Evolutionary conservation across 1,139 yeast species (phyloP).

Genomic region (Yamadazyma siamensis): DNA sequence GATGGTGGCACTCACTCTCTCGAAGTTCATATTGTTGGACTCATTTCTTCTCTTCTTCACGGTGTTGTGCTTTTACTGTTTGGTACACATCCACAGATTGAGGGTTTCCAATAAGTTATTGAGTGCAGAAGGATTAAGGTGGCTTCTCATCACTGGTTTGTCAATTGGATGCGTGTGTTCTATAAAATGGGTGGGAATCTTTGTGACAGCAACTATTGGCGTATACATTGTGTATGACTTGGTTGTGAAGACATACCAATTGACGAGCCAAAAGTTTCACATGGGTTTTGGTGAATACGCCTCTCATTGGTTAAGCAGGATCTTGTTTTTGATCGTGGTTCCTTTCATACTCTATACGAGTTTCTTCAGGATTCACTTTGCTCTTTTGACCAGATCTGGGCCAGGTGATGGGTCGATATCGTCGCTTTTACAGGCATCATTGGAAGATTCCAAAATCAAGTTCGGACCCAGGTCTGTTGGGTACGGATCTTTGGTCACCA

Average conservation of each 20-base stretch:
- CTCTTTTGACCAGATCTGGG: conserved; percentile 71
- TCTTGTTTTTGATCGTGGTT: conserved; percentile 63
- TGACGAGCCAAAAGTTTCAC: conserved; percentile 26
- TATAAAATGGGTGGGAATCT: conserved; percentile 94
- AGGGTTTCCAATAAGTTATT: conserved; percentile 38
- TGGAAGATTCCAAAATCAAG: conserved; percentile 51
- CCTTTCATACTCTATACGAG: conserved; percentile 69
- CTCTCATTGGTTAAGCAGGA: conserved; percentile 70
- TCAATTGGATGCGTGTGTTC: conserved; percentile 91
- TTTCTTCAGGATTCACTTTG: conserved; percentile 79
- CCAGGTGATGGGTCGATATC: conserved; percentile 75
- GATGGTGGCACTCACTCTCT: conserved; percentile 81
- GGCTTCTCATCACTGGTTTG: conserved; percentile 70
- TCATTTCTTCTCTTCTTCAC: conserved; percentile 89
- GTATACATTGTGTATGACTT: conserved; percentile 78
- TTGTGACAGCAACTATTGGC: conserved; percentile 81
- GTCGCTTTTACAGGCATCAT: conserved; percentile 65
- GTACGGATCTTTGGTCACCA: conserved; percentile 58
- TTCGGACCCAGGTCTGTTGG: conserved; percentile 61
- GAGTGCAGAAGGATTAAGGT: conserved; percentile 42
- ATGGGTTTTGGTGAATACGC: conserved; percentile 37
- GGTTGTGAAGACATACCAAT: conserved; percentile 59
- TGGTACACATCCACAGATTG: conserved; percentile 51
- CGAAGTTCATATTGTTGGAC: conserved; percentile 88
- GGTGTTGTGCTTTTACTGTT: conserved; percentile 54